A percentile compares a stretch with the other conserved stretches of the same genome.
phyloP scores from a whole-genome alignment of 176 grass and related monocot genomes.

The Oryza glaberrima region DNA sequence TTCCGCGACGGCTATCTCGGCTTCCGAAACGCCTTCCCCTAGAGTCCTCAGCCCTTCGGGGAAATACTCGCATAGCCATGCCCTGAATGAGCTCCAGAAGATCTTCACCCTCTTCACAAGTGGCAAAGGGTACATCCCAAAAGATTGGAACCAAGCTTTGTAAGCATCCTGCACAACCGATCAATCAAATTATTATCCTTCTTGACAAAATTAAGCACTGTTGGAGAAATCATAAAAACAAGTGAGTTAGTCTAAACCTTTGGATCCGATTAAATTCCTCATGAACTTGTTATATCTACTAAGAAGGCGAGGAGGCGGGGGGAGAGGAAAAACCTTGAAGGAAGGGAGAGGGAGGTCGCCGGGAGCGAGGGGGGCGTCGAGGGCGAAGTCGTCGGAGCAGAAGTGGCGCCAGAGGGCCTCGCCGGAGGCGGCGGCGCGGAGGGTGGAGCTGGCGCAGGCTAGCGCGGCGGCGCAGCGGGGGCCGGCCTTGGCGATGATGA shows the following conservation, averaged over 20 bases:
- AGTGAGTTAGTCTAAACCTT: too few species aligned
- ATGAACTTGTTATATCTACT: too few species aligned
- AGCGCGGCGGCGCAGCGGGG: slow-evolving; percentile 26
- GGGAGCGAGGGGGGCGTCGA: slow-evolving; percentile 41
- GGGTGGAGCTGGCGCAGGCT: slow-evolving; percentile 41
- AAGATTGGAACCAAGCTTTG: slow-evolving; percentile 53
- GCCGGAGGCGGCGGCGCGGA: slow-evolving; percentile 39
- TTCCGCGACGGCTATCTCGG: slow-evolving; percentile 33
- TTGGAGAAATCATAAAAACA: background rate
- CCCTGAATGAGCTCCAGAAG: slow-evolving; percentile 46
- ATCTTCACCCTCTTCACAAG: slow-evolving; percentile 60
- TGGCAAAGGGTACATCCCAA: slow-evolving; percentile 52
- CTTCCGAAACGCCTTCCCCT: slow-evolving; percentile 45
- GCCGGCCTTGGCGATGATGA: slow-evolving; percentile 35
- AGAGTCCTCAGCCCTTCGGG: slow-evolving; percentile 51
- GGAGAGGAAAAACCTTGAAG: slow-evolving; percentile 44
- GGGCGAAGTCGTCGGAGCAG: slow-evolving; percentile 45
- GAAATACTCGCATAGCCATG: slow-evolving; percentile 54
- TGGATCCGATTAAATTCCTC: too few species aligned
- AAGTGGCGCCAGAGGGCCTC: slow-evolving; percentile 51
- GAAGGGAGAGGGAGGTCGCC: slow-evolving; percentile 37
- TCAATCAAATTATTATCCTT: background rate
- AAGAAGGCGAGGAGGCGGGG: background rate
- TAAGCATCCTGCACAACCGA: slow-evolving; percentile 53
- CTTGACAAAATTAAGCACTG: background rate